Conservation (phyloP, 176 grass and related monocot species). For the maize (Zea mays) region Zm-B73-REFERENCE-NAM-5.0 NC_050099.1:141166501-141167000, state of each 20-base stretch:
- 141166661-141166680: conserved; percentile 16
- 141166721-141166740: conserved; percentile 12
- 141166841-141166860: conserved; percentile 4
- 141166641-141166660: background rate
- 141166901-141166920: background rate
- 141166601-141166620: too few species aligned
- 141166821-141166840: background rate
- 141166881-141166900: conserved; percentile 5
- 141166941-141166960: conserved; percentile 7
- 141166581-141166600: too few species aligned
- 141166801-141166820: background rate
- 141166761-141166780: conserved; percentile 6
- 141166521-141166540: too few species aligned
- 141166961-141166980: background rate
- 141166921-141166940: background rate
- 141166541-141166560: too few species aligned
- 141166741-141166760: conserved; percentile 16
- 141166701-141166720: background rate
- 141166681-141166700: background rate
- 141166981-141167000: background rate
- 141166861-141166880: conserved; percentile 1
- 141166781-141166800: conserved; percentile 5
- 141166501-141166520: too few species aligned
- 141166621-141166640: conserved; percentile 9
- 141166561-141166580: too few species aligned